These are phyloP conservation scores for Aphanoascus verrucosus DNA, from an alignment of 2,329 filamentous ascomycete species.

Conservation along the genomic window DNA sequence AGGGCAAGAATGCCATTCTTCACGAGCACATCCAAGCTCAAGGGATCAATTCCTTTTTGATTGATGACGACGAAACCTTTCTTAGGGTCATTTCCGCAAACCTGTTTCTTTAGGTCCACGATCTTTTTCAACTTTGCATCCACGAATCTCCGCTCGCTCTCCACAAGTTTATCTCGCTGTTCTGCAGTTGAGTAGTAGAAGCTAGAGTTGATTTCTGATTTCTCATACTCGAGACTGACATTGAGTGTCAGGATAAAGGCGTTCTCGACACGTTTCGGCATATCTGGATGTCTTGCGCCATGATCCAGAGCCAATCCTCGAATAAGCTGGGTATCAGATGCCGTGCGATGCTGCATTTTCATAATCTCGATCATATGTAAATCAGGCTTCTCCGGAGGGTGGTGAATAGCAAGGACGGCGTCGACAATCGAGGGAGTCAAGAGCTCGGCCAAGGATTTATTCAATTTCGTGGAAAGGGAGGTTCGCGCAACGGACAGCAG, in stretches of 20 bases:
- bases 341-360: constrained; percentile 98
- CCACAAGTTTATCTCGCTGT: constrained; percentile 93
- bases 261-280: constrained; percentile 94
- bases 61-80: constrained; percentile 98
- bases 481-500: constrained; percentile 87
- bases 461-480: constrained; percentile 90
- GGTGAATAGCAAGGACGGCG: constrained; percentile 87
- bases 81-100: constrained; percentile 83
- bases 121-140: constrained; percentile 96
- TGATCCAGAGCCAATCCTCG: constrained; percentile 87
- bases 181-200: constrained; percentile 98
- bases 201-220: constrained; percentile 96
- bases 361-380: constrained; percentile 99
- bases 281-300: constrained; percentile 91
- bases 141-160: constrained; percentile 90
- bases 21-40: constrained; percentile 88
- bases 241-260: constrained; percentile 92
- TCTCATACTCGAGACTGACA: constrained; percentile 95
- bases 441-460: constrained; percentile 74
- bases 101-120: constrained; percentile 93
- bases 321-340: constrained; percentile 92
- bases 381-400: constrained; percentile 81
- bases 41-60: constrained; percentile 96
- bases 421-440: constrained; percentile 94
- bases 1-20: constrained; percentile 97